Evolutionary conservation across 2,329 filamentous ascomycete genomes (phyloP).

Genomic region (Alternaria longipes): DNA sequence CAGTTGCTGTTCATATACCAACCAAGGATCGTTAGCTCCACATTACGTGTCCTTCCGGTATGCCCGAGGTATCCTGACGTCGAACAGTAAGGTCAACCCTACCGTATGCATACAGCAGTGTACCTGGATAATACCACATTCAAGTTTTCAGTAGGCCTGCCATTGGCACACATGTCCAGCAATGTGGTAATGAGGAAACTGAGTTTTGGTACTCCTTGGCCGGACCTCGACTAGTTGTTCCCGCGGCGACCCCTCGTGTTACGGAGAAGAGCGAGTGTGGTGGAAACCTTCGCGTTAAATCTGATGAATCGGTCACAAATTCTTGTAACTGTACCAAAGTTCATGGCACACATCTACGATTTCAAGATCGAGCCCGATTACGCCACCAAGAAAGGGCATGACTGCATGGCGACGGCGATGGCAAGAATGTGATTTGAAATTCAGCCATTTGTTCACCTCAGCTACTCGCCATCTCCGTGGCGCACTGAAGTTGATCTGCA

Average conservation of each 20-base stretch:
- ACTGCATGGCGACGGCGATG: slow-evolving; percentile 4
- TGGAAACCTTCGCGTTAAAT: slow-evolving; percentile 1
- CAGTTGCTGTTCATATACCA: not conserved
- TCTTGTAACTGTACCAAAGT: not conserved
- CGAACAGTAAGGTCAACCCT: slow-evolving; percentile 4
- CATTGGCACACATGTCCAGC: not conserved
- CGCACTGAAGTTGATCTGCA: not conserved
- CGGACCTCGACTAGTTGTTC: not conserved
- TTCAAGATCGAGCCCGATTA: slow-evolving; percentile 3
- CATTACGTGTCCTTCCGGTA: slow-evolving; percentile 7
- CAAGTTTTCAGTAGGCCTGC: not conserved
- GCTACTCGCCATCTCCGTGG: not conserved
- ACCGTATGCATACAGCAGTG: not conserved
- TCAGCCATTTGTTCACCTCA: not conserved
- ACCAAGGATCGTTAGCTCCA: slow-evolving; percentile 12
- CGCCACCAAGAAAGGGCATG: not conserved
- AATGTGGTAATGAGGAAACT: slow-evolving; percentile 1
- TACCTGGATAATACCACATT: not conserved
- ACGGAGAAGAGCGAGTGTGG: slow-evolving; percentile 6
- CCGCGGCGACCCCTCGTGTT: slow-evolving; percentile 1
- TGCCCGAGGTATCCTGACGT: slow-evolving; percentile 4
- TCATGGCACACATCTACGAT: not conserved
- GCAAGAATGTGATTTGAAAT: not conserved
- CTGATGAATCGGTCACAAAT: not conserved
- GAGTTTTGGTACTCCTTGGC: not conserved